Evolutionary conservation across 2,329 filamentous ascomycete species (phyloP).

Genomic region (Fusarium pininemorale): DNA sequence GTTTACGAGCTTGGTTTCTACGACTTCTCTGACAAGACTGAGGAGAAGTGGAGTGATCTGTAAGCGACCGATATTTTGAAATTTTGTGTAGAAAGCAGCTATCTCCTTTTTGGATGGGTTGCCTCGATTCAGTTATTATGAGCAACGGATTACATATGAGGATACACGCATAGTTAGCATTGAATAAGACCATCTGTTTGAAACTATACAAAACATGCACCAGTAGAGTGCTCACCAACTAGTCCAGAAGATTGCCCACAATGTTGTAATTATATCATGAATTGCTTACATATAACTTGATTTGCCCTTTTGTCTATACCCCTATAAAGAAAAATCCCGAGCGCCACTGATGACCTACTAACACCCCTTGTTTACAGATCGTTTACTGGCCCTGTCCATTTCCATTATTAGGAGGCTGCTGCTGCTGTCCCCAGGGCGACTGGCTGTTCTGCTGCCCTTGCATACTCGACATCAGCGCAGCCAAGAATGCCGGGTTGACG

Average conservation of each 20-base stretch:
- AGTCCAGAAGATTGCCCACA: not conserved
- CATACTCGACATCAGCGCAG: constrained; percentile 58
- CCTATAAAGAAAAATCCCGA: constrained; percentile 3
- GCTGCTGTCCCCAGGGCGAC: constrained; percentile 41
- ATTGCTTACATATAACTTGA: not conserved
- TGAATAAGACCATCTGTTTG: not conserved
- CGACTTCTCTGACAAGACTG: constrained; percentile 63
- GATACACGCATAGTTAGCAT: not conserved
- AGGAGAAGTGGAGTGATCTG: constrained; percentile 49
- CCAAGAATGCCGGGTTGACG: constrained; percentile 68
- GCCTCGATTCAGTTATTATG: not conserved
- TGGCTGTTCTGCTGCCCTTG: constrained; percentile 48
- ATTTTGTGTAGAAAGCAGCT: not conserved
- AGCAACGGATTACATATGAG: constrained; percentile 30
- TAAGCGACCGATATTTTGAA: constrained; percentile 34
- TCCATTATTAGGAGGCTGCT: constrained; percentile 43
- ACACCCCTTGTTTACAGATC: not conserved
- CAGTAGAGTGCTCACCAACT: not conserved
- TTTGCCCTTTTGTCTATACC: constrained; percentile 35
- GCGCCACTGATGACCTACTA: constrained; percentile 27
- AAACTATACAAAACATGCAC: not conserved
- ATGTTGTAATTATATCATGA: constrained; percentile 6
- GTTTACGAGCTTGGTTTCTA: constrained; percentile 86
- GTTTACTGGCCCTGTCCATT: constrained; percentile 41
- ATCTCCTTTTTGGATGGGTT: not conserved